phyloP scores from a whole-genome alignment of 371 early-diverging fungal species.

The Mortierella sp. region DNA sequence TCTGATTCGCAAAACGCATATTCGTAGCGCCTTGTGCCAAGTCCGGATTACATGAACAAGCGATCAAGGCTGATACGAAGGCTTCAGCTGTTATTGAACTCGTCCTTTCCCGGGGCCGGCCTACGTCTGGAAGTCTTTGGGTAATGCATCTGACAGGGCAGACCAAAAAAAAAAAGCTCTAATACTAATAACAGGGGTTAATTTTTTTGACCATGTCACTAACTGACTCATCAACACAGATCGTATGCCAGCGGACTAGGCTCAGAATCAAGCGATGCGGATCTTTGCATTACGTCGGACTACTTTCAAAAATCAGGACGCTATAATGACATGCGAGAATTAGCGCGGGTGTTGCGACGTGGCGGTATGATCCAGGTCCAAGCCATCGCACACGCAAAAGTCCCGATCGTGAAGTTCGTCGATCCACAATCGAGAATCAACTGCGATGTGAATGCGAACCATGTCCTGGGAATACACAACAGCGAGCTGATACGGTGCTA shows the following conservation, averaged over 20 bases:
- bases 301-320: constrained; percentile 7
- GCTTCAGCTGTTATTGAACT: constrained; percentile 24
- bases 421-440: constrained; percentile 33
- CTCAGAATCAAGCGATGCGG: constrained; percentile 38
- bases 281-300: constrained; percentile 42
- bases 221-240: constrained; percentile 5
- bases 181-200: no score
- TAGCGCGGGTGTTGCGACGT: constrained; percentile 14
- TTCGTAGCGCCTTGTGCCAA: constrained; percentile 20
- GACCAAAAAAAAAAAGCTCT: no score
- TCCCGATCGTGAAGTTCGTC: constrained; percentile 51
- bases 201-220: no score
- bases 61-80: constrained; percentile 12
- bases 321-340: constrained; percentile 25
- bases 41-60: constrained; percentile 9
- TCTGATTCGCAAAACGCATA: neutral
- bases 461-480: constrained; percentile 78
- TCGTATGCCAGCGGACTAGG: constrained; percentile 48
- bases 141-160: no score
- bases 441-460: constrained; percentile 82
- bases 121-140: constrained; percentile 34
- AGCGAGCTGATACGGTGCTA: constrained; percentile 79
- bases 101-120: constrained; percentile 8
- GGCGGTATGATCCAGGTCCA: constrained; percentile 33
- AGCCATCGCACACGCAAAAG: constrained; percentile 31